Evolutionary conservation across 78 protist species (phyloP), one percentile per base, ranked within the genome.

Genomic region (Bodo saltans): DNA sequence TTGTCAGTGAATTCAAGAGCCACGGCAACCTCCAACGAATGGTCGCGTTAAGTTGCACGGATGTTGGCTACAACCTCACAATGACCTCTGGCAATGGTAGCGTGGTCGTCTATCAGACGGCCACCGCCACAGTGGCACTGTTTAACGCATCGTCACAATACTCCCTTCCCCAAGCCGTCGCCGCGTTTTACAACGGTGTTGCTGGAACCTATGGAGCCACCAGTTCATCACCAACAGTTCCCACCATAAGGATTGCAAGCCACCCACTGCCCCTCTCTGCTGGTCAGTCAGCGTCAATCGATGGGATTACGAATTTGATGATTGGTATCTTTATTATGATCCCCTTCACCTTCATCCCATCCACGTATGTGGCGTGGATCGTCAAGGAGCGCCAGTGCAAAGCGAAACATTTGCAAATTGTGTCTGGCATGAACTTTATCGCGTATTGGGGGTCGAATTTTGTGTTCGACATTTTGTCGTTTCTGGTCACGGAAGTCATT

Each of bases 331-430:
- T 83, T 35, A 42, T 83, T 38, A 81, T 83, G 38, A 68, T 83
- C 74, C 86, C 86, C 60, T 83, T 83, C 53, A 42, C 86, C 67
- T 83, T 83, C 73, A 75, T 83, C 28, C 82, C 74, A 26, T 81
- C 86, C n/a, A 0, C 4, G 33, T 83, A 72, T 37, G 60, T 83
- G 32, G 0, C 70, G 60, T 47, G 60, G 30, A 68, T 72, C 37
- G 60, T 83, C 3, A 68, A 52, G 78, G 86, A 83, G 79, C 79
- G 79, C 23, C 72, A 72, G 78, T 8, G 32, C 32, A 75, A 75
- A 68, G 75, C 86, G 34, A 72, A 83, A 28, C 78, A 71, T 34
- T 0, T 72, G 53, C 86, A 83, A 53, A 27, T 73, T 37, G 71
- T 83, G 37, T 23, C 79, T 3, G 86, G 86, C 70, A 72, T 72